phyloP scores from a whole-genome alignment of 73 alveolate species.

The Halteria grandinella region DNA sequence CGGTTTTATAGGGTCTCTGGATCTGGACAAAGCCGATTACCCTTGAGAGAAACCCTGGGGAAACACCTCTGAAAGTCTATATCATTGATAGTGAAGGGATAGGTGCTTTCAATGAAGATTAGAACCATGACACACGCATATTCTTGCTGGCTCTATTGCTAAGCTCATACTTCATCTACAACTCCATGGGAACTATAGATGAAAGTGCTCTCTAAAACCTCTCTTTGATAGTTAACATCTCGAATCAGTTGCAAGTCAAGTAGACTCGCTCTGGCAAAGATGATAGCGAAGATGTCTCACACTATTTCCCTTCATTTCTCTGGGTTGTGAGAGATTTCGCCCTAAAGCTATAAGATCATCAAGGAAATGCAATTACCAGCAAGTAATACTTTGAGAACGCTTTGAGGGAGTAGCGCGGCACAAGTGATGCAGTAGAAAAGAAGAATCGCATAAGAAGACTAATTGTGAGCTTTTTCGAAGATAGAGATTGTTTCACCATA shows the following conservation, averaged over 20 bases:
- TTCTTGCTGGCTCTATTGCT: conserved; percentile 88
- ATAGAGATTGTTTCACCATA: conserved; percentile 97
- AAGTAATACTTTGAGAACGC: conserved; percentile 96
- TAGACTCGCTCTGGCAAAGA: conserved; percentile 68
- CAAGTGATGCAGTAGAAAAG: conserved; percentile 83
- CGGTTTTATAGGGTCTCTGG: conserved; percentile 97
- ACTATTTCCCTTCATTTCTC: conserved; percentile 90
- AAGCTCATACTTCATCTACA: conserved; percentile 88
- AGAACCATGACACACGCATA: conserved; percentile 91
- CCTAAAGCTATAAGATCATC: conserved; percentile 73
- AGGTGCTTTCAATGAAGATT: conserved; percentile 94
- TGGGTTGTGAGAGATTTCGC: conserved; percentile 97
- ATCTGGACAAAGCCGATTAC: conserved; percentile 94
- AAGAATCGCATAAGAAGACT: conserved; percentile 93
- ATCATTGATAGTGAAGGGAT: conserved; percentile 97
- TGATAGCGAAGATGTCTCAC: conserved; percentile 88
- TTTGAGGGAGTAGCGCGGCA: conserved; percentile 78
- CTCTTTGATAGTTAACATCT: conserved; percentile 85
- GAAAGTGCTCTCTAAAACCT: conserved; percentile 90
- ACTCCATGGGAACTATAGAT: conserved; percentile 93
- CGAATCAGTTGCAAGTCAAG: conserved; percentile 80
- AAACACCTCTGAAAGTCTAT: conserved; percentile 72
- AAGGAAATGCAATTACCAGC: conserved; percentile 81
- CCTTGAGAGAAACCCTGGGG: conserved; percentile 79
- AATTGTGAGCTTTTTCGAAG: conserved; percentile 89